Percentiles rank a stretch among this genome's conserved stretches.
Conservation (phyloP, 257 asterid species). For the Salvia miltiorrhiza region DNA sequence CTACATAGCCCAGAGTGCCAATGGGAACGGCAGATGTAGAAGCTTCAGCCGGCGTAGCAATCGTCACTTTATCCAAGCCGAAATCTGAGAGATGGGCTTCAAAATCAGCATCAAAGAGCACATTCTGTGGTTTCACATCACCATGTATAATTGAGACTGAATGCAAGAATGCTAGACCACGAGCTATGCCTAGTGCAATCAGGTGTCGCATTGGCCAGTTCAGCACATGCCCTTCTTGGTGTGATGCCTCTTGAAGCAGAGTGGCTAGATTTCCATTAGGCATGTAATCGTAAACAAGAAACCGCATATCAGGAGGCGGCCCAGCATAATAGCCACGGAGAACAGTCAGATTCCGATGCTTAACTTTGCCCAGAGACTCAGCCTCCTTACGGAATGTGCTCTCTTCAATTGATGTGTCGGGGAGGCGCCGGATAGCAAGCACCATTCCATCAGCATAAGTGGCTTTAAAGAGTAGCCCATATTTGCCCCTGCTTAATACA, state of each 20-base stretch:
- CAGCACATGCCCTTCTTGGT: slow-evolving; percentile 84
- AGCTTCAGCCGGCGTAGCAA: slow-evolving; percentile 46
- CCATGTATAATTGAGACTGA: slow-evolving; percentile 53
- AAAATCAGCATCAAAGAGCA: slow-evolving; percentile 86
- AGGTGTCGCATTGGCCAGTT: slow-evolving; percentile 96
- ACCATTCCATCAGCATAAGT: slow-evolving; percentile 86
- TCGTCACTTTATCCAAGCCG: slow-evolving; percentile 60
- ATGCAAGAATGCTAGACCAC: slow-evolving; percentile 72
- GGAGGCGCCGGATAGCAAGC: slow-evolving; percentile 73
- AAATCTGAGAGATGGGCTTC: slow-evolving; percentile 83
- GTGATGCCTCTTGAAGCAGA: slow-evolving; percentile 78
- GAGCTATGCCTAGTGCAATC: slow-evolving; percentile 78
- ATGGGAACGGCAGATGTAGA: slow-evolving; percentile 52
- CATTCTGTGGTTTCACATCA: slow-evolving; percentile 72
- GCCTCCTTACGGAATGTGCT: slow-evolving; percentile 69
- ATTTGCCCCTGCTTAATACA: slow-evolving; percentile 67
- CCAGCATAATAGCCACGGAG: slow-evolving; percentile 84
- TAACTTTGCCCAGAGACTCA: slow-evolving; percentile 70
- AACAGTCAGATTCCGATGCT: slow-evolving; percentile 74
- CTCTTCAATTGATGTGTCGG: slow-evolving; percentile 55
- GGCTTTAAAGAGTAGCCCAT: slow-evolving; percentile 69
- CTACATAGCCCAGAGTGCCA: slow-evolving; percentile 69
- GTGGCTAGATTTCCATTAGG: slow-evolving; percentile 81
- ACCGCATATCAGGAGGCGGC: slow-evolving; percentile 71
- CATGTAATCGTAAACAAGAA: slow-evolving; percentile 78